Evolutionary conservation across 2,329 filamentous ascomycete genomes (phyloP), one percentile per base, ranked within the genome.

Genomic region (Aschersonia sp.): DNA sequence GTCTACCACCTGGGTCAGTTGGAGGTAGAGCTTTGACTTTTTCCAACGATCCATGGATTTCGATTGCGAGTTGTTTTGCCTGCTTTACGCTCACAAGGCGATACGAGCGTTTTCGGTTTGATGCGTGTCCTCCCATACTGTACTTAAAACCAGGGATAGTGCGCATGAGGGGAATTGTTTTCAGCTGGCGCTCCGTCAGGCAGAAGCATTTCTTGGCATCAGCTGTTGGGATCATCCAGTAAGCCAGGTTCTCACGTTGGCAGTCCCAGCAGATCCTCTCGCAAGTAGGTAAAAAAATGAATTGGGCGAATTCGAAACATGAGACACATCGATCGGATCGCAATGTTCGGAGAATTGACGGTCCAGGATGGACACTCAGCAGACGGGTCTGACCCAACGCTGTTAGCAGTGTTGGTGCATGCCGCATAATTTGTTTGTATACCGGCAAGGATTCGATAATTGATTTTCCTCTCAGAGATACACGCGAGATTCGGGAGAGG

Each of bases 401-500:
- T 3, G 43, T 46, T 45, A 64, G 43, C n/a, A 55, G 47, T 31
- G 50, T 48, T n/a, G 58, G 61, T 4, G 59, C 61, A 47, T 63
- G 73, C 53, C 70, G 68, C 38, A 68, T 65, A 38, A 64, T 56
- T 35, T 67, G 63, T 63, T 64, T 70, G 31, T 65, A 61, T n/a
- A 66, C 55, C 2, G 62, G 56, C 5, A 65, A 57, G 9, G 51
- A 48, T 32, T 60, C 55, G 10, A 63, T 51, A 1, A 59, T 44
- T 29, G 48, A 49, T 32, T 58, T 60, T 6, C 54, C 59, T 43
- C 54, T 46, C 28, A 54, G 28, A 20, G 54, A 60, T n/a, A 52
- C 51, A 38, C 49, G 52, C 10, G 59, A 58, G 44, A 64, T 50
- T 48, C 59, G 61, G 46, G 53, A 53, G 30, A 60, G 49, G n/a